A percentile compares a stretch with the other conserved stretches of the same genome.
Conservation (phyloP, 768 basidiomycete species). For the Mycena amicta region DNA sequence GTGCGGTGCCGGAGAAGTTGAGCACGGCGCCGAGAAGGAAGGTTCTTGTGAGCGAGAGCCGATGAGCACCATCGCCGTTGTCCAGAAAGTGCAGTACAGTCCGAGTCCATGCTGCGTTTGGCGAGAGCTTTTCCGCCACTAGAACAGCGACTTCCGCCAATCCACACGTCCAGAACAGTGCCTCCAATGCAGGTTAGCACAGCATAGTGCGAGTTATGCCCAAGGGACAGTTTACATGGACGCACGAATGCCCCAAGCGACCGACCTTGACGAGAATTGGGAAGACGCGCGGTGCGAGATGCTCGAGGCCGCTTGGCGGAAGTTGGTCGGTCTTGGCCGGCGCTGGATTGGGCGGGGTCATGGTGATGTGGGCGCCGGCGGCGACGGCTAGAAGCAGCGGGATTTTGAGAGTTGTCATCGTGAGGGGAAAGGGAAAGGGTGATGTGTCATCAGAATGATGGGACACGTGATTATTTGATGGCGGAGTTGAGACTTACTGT, state of each 20-base stretch:
- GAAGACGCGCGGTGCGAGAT: conserved; percentile 12
- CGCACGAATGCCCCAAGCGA: background rate
- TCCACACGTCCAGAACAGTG: conserved; percentile 21
- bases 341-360: conserved; percentile 32
- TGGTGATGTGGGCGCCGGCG: conserved; percentile 29
- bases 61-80: background rate
- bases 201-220: background rate
- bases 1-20: background rate
- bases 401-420: no score
- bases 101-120: conserved; percentile 5
- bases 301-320: conserved; percentile 25
- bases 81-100: conserved; percentile 17
- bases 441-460: no score
- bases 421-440: no score
- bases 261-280: conserved; percentile 28
- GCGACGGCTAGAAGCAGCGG: conserved; percentile 28
- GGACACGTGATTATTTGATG: no score
- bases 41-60: background rate
- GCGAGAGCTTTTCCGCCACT: conserved; percentile 14
- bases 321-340: conserved; percentile 26
- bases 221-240: conserved; percentile 2
- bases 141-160: conserved; percentile 25
- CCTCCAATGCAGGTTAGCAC: conserved; percentile 12
- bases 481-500: no score
- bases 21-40: conserved; percentile 3